phyloP scores from a whole-genome alignment of 2,329 filamentous ascomycete genomes.

The Tricladium varicosporioides region DNA sequence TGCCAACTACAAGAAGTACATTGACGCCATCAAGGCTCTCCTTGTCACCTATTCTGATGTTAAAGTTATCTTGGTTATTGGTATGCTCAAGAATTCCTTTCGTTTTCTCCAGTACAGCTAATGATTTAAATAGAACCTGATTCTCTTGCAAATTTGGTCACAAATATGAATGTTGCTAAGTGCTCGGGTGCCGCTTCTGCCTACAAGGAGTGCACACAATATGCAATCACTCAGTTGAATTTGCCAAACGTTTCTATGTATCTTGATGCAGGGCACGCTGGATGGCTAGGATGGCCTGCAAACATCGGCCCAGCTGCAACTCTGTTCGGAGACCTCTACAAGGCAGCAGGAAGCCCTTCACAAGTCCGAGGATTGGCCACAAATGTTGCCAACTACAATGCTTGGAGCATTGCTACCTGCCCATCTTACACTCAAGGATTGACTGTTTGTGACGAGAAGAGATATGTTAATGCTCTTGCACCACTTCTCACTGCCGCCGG shows the following conservation, averaged over 20 bases:
- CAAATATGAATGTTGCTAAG: constrained; percentile 53
- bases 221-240: constrained; percentile 55
- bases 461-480: constrained; percentile 49
- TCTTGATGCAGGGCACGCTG: constrained; percentile 61
- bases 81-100: constrained; percentile 32
- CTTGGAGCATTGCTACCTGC: constrained; percentile 44
- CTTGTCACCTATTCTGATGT: constrained; percentile 55
- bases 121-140: constrained; percentile 49
- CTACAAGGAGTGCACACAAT: constrained; percentile 54
- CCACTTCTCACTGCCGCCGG: constrained; percentile 46
- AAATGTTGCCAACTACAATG: constrained; percentile 60
- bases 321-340: constrained; percentile 47
- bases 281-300: constrained; percentile 63
- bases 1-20: constrained; percentile 51
- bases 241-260: constrained; percentile 63
- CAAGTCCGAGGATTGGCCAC: constrained; percentile 52
- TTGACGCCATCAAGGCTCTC: constrained; percentile 51
- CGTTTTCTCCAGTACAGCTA: constrained; percentile 1
- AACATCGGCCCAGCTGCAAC: constrained; percentile 52
- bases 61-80: constrained; percentile 45
- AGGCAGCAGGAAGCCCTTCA: constrained; percentile 43
- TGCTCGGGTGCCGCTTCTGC: constrained; percentile 52
- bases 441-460: constrained; percentile 51
- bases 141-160: constrained; percentile 61
- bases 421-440: constrained; percentile 42